phyloP scores from a whole-genome alignment of 202 grass and related monocot genomes.

The Saccharum hybrid region DNA sequence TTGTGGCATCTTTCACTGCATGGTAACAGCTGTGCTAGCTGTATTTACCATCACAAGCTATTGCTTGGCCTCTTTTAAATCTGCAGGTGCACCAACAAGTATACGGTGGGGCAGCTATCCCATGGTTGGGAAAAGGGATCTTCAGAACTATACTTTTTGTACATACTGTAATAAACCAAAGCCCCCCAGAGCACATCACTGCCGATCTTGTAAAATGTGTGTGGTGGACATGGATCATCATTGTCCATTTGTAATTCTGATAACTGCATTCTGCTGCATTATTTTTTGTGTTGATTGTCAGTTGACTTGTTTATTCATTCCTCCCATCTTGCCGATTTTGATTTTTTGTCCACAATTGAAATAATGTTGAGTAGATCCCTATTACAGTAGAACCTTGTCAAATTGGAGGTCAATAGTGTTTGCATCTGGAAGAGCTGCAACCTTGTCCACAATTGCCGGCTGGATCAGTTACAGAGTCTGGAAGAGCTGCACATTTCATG shows the following conservation, averaged over 20 bases:
- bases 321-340: background rate
- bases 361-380: too few species aligned
- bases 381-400: too few species aligned
- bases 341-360: too few species aligned
- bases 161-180: slow-evolving; percentile 87
- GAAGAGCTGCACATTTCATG: too few species aligned
- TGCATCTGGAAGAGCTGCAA: too few species aligned
- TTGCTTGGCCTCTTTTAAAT: slow-evolving; percentile 79
- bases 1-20: slow-evolving; percentile 84
- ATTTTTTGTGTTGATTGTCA: slow-evolving; percentile 20
- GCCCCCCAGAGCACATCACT: slow-evolving; percentile 90
- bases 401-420: too few species aligned
- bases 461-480: too few species aligned
- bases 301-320: slow-evolving; percentile 42
- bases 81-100: slow-evolving; percentile 63
- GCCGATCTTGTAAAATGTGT: slow-evolving; percentile 96
- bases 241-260: slow-evolving; percentile 94
- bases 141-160: slow-evolving; percentile 87
- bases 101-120: slow-evolving; percentile 94
- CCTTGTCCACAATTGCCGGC: too few species aligned
- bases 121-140: slow-evolving; percentile 75
- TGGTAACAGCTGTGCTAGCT: slow-evolving; percentile 64
- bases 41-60: slow-evolving; percentile 70
- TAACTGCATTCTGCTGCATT: slow-evolving; percentile 16
- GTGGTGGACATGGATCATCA: slow-evolving; percentile 99